Evolutionary conservation across 1,139 yeast species (phyloP).

Genomic region (Kodamaea sp.): DNA sequence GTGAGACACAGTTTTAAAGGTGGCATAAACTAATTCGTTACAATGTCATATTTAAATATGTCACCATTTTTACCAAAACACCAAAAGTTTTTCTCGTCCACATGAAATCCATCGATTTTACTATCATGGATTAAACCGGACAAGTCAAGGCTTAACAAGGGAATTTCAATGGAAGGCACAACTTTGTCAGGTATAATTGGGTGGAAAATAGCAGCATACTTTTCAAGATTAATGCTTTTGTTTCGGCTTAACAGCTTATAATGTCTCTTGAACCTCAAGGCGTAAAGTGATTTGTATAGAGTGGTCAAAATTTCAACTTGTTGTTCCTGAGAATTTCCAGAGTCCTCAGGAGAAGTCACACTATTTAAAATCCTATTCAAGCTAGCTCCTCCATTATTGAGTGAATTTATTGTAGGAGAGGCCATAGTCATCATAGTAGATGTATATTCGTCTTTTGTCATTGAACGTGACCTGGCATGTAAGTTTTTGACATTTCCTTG

Average conservation of each 20-base stretch:
- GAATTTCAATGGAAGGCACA: constrained; percentile 41
- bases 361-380: constrained; percentile 13
- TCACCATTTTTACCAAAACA: constrained; percentile 53
- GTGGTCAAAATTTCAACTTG: constrained; percentile 27
- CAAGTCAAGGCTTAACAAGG: constrained; percentile 34
- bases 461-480: constrained; percentile 14
- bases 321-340: constrained; percentile 5
- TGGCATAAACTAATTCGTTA: not conserved
- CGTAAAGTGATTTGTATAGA: constrained; percentile 36
- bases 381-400: constrained; percentile 9
- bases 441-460: constrained; percentile 12
- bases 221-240: constrained; percentile 5
- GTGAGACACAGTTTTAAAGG: not conserved
- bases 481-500: constrained; percentile 2
- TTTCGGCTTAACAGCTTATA: constrained; percentile 14
- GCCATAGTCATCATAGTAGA: constrained; percentile 9
- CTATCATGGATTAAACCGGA: constrained; percentile 29
- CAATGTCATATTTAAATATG: constrained; percentile 26
- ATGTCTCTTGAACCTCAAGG: constrained; percentile 32
- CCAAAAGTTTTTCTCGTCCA: constrained; percentile 44
- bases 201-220: constrained; percentile 28
- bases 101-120: constrained; percentile 41
- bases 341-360: constrained; percentile 6
- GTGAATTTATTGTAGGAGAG: constrained; percentile 8
- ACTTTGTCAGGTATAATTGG: constrained; percentile 38